Evolutionary conservation across 208 protist species (phyloP), one percentile per base, ranked within the genome.

Genomic region (Paratrypanosoma confusum): DNA sequence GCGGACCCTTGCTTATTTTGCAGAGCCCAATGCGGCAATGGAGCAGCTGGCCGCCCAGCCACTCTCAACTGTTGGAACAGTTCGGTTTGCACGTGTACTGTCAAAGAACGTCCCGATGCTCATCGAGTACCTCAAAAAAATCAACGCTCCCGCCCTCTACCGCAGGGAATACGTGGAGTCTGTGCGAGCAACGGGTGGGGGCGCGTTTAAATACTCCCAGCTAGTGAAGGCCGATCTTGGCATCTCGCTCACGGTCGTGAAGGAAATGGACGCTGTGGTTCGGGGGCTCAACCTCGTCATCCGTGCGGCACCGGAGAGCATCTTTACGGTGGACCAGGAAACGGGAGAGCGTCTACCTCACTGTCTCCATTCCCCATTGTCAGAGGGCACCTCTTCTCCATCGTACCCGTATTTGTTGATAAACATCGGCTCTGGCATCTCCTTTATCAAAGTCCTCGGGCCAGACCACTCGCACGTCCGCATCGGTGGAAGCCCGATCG

Each of bases 371-470:
- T 71, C 60, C 49, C 33, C 33, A 13, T 64, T 55, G n/a, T 56
- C 60, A 0, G 39, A 65, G 3, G 44, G 23, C 5, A 23, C 31
- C 24, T 66, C 82, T 23, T 58, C 64, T 1, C 80, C 80, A 1
- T 22, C 44, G 16, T 98, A 83, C 47, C 96, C 96, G 1, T 98
- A 97, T 57, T 50, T 98, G 13, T 65, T 99, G 27, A 90, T 97
- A 39, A 97, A 97, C 74, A 97, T 98, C 35, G 97, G 97, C 21
- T 95, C 85, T 5, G 97, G 97, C 22, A 96, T 98, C 37, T 96
- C 83, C 28, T 96, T 98, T 34, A 84, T 98, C 45, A 92, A 95
- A 53, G 93, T 96, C 26, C 50, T 71, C 7, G 68, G 68, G 18
- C 66, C 80, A 1, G 74, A 82, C 48, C 79, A 79, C 48, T 54